Percentiles rank a stretch among this genome's conserved stretches.
phyloP scores from a whole-genome alignment of 83 land plant genomes.

The Picea abies region DNA sequence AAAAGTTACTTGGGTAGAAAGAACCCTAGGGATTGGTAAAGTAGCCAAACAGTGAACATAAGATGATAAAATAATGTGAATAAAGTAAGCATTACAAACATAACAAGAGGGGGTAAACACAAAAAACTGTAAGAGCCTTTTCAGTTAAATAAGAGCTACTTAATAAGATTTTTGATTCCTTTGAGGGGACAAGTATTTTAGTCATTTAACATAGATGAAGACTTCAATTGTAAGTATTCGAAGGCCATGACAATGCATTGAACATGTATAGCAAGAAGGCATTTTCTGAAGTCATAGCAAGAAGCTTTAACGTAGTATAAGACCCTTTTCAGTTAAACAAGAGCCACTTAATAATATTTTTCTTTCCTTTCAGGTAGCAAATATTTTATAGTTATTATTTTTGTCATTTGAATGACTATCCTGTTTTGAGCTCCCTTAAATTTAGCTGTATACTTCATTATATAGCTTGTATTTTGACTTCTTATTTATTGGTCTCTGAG shows the following conservation, averaged over 20 bases:
- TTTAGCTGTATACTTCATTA: not conserved
- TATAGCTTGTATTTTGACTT: slow-evolving; percentile 8
- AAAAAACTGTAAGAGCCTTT: too few species aligned
- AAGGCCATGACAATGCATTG: not conserved
- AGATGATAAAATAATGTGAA: too few species aligned
- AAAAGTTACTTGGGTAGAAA: too few species aligned
- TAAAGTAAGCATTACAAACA: too few species aligned
- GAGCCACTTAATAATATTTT: not conserved
- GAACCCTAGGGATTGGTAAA: too few species aligned
- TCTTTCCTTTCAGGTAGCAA: not conserved
- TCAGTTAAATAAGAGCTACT: too few species aligned
- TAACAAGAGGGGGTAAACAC: too few species aligned
- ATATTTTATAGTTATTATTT: not conserved
- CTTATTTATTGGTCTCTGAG: not conserved
- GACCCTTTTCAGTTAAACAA: not conserved
- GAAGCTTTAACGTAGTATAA: not conserved
- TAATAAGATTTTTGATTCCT: too few species aligned
- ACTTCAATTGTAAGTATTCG: not conserved
- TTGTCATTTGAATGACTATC: not conserved
- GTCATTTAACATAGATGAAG: not conserved
- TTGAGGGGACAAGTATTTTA: too few species aligned
- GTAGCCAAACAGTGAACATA: too few species aligned
- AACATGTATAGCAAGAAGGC: too few species aligned
- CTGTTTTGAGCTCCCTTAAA: not conserved
- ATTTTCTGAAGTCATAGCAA: not conserved